phyloP scores from a whole-genome alignment of 2,329 filamentous ascomycete genomes.

The Penicillium palitans region DNA sequence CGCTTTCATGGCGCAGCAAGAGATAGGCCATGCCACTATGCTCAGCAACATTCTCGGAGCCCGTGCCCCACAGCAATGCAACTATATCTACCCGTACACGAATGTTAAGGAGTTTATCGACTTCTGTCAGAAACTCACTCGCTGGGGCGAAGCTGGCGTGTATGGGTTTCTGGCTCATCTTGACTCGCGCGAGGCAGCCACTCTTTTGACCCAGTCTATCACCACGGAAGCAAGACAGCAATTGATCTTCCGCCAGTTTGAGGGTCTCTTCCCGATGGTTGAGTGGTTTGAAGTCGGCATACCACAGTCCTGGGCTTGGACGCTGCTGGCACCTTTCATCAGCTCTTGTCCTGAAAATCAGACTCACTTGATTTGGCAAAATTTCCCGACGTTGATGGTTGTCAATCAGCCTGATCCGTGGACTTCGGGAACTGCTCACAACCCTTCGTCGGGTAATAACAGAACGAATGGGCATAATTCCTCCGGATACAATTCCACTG shows the following conservation, averaged over 20 bases:
- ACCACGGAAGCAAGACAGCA: constrained; percentile 79
- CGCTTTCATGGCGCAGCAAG: constrained; percentile 74
- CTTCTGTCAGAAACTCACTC: constrained; percentile 82
- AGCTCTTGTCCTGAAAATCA: constrained; percentile 70
- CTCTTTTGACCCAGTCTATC: constrained; percentile 73
- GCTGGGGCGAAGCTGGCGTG: constrained; percentile 75
- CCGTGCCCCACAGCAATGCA: constrained; percentile 70
- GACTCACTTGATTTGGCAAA: constrained; percentile 79
- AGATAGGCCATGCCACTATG: constrained; percentile 74
- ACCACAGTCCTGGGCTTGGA: constrained; percentile 84
- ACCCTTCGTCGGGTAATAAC: constrained; percentile 51
- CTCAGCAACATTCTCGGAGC: constrained; percentile 75
- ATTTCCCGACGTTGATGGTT: constrained; percentile 71
- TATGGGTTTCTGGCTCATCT: constrained; percentile 80
- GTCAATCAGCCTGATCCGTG: constrained; percentile 73
- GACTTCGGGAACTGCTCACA: not conserved
- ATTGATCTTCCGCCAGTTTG: constrained; percentile 80
- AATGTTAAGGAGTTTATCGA: constrained; percentile 77
- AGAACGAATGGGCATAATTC: constrained; percentile 26
- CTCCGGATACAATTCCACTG: not conserved
- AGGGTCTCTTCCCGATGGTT: constrained; percentile 76
- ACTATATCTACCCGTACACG: constrained; percentile 76
- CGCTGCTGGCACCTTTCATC: constrained; percentile 77
- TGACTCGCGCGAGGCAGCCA: constrained; percentile 71
- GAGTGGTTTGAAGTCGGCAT: constrained; percentile 79